Evolutionary conservation across 2,329 filamentous ascomycete genomes (phyloP), one percentile per base, ranked within the genome.

Genomic region (Ophiostoma novo-ulmi): DNA sequence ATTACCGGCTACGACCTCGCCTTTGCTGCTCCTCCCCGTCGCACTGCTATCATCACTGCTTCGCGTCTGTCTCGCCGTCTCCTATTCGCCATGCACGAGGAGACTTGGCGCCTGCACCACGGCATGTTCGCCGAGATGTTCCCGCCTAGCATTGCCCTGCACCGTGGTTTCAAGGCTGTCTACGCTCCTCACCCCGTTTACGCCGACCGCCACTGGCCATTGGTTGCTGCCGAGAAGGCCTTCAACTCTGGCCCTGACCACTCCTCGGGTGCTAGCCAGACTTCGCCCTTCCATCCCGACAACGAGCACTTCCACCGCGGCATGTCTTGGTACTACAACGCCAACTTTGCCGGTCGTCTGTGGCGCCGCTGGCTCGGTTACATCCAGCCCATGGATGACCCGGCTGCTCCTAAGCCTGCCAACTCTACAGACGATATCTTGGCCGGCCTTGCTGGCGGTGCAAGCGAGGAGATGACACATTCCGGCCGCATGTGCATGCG

Each of bases 241-340:
- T 94, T 96, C 83, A 96, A 97, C 76, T 89, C 87, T 38, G 90
- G 90, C 35, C 82, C 85, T n/a, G 87, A 90, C 75, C 88, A 88
- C 73, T 88, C 86, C 1, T 86, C 88, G 8, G 87, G 90, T 1
- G 81, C 83, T 39, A 88, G 90, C 48, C 48, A 26, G 4, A 20
- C 66, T 3, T 89, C 88, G 55, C 85, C 91, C 7, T 93, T 90
- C 75, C 88, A 89, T 71, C 76, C 84, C 26, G 84, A 86, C 74
- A 88, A 92, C 69, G 92, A 96, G 80, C 91, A 93, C 78, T 94
- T 94, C 79, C 93, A 94, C 81, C 87, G 87, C 75, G 91, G 92
- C 17, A 89, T 89, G 63, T 93, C 86, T 64, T 97, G 91, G 91
- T 96, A 94, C 79, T 96, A 93, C 79, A 91, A 93, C 75, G 89